Evolutionary conservation across 441 rosid genomes (phyloP).

Genomic region (Sinapis alba): DNA sequence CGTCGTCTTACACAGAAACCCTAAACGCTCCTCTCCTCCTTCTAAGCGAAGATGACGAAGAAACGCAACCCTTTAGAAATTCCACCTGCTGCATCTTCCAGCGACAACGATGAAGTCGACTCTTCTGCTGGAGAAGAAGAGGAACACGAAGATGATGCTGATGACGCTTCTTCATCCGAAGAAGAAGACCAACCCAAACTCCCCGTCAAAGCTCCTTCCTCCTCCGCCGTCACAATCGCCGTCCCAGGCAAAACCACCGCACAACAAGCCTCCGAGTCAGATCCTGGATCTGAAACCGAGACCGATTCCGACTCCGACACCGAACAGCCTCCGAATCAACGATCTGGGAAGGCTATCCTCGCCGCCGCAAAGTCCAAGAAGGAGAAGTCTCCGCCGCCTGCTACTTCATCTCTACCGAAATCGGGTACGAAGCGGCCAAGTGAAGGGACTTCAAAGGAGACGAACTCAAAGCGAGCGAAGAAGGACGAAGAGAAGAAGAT

Average conservation of each 20-base stretch:
- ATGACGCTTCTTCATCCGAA: slow-evolving; percentile 26
- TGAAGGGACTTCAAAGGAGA: slow-evolving; percentile 15
- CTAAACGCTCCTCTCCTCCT: neutral
- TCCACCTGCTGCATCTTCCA: slow-evolving; percentile 50
- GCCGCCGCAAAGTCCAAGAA: slow-evolving; percentile 30
- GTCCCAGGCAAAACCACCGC: neutral
- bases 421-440: slow-evolving; percentile 30
- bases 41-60: neutral
- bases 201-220: neutral
- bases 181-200: slow-evolving; percentile 3
- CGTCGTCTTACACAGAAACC: slow-evolving; percentile 1
- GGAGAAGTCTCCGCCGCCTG: slow-evolving; percentile 18
- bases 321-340: slow-evolving; percentile 1
- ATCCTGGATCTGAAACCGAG: slow-evolving; percentile 37
- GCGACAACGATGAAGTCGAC: slow-evolving; percentile 44
- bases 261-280: slow-evolving; percentile 14
- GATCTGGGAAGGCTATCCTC: slow-evolving; percentile 14
- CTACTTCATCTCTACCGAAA: slow-evolving; percentile 16
- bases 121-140: slow-evolving; percentile 35
- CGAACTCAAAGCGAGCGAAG: slow-evolving; percentile 39
- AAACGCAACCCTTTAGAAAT: slow-evolving; percentile 39
- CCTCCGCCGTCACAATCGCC: neutral
- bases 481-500: slow-evolving; percentile 33
- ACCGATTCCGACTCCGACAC: slow-evolving; percentile 45
- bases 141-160: slow-evolving; percentile 10